Percentiles rank a stretch among this genome's conserved stretches.
These are phyloP conservation scores for Mucor piriformis DNA, from an alignment of 371 early-diverging fungal species.

Conservation along the genomic window DNA sequence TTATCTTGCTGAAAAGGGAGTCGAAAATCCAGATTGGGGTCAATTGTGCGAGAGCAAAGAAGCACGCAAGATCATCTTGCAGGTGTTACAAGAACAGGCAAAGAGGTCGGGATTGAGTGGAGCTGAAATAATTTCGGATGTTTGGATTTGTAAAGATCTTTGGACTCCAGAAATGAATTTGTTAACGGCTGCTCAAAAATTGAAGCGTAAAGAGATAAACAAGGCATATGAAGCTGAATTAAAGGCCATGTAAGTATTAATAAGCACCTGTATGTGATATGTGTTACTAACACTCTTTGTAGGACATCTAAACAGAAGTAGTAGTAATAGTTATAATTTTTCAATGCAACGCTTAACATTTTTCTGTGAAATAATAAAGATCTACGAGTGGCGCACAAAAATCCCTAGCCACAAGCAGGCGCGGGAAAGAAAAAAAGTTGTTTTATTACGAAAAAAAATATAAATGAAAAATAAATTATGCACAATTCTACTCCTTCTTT, in stretches of 20 bases:
- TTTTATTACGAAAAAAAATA: too few relatives aligned
- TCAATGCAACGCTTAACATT: too few relatives aligned
- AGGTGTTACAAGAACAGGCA: slow-evolving; percentile 34
- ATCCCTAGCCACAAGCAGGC: too few relatives aligned
- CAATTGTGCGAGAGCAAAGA: slow-evolving; percentile 28
- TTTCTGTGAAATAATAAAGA: too few relatives aligned
- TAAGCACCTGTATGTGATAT: too few relatives aligned
- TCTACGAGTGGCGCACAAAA: too few relatives aligned
- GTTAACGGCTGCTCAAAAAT: slow-evolving; percentile 91
- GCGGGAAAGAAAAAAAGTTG: too few relatives aligned
- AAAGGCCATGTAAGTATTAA: slow-evolving; percentile 59
- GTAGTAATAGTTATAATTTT: too few relatives aligned
- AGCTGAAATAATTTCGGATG: slow-evolving; percentile 72
- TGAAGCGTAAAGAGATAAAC: slow-evolving; percentile 81
- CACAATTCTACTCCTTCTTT: not conserved
- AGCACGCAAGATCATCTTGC: slow-evolving; percentile 24
- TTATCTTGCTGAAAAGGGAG: slow-evolving; percentile 28
- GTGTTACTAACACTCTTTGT: too few relatives aligned
- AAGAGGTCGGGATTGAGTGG: slow-evolving; percentile 59
- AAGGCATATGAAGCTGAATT: slow-evolving; percentile 61
- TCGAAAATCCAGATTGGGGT: slow-evolving; percentile 32
- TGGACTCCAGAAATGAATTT: slow-evolving; percentile 89
- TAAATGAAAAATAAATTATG: too few relatives aligned
- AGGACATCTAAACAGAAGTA: not conserved
- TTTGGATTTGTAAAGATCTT: slow-evolving; percentile 74